Conservation (phyloP, 2,329 filamentous ascomycete species). For the Nemania serpens region DNA sequence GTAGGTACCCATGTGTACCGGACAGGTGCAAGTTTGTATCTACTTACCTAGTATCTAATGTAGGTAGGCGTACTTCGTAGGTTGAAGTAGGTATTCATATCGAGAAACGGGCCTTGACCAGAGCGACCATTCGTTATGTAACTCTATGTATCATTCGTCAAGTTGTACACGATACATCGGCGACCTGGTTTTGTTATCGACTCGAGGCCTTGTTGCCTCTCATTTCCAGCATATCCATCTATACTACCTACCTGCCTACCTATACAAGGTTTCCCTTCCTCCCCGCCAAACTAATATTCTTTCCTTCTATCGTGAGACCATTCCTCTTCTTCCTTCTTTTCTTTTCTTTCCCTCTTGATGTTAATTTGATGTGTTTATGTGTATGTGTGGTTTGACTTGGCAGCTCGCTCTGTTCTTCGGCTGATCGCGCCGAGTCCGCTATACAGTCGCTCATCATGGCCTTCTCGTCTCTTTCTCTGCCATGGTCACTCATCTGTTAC, state of each 20-base stretch:
- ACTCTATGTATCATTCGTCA: background rate
- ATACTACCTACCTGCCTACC: background rate
- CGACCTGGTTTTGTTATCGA: background rate
- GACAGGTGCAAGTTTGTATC: too few relatives aligned
- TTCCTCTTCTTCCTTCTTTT: slow-evolving; percentile 4
- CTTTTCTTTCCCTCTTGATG: background rate
- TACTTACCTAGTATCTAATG: too few relatives aligned
- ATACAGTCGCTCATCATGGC: slow-evolving; percentile 30
- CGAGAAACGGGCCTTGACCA: too few relatives aligned
- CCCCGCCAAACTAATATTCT: background rate
- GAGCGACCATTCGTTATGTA: background rate
- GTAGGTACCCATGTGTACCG: background rate
- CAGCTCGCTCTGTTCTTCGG: slow-evolving; percentile 13
- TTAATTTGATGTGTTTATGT: background rate
- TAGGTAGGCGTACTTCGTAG: too few relatives aligned
- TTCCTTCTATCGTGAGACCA: background rate
- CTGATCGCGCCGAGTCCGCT: slow-evolving; percentile 23
- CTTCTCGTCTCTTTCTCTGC: slow-evolving; percentile 28
- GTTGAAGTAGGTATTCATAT: too few relatives aligned
- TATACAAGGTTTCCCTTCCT: slow-evolving; percentile 7
- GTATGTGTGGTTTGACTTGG: background rate
- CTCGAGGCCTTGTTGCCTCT: background rate
- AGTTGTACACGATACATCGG: background rate
- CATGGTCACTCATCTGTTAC: slow-evolving; percentile 34
- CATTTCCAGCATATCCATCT: background rate